Percentiles rank a stretch among this genome's conserved stretches.
These are phyloP conservation scores for Aspergillus hiratsukae DNA, from an alignment of 2,329 filamentous ascomycete species.

Conservation along the genomic window DNA sequence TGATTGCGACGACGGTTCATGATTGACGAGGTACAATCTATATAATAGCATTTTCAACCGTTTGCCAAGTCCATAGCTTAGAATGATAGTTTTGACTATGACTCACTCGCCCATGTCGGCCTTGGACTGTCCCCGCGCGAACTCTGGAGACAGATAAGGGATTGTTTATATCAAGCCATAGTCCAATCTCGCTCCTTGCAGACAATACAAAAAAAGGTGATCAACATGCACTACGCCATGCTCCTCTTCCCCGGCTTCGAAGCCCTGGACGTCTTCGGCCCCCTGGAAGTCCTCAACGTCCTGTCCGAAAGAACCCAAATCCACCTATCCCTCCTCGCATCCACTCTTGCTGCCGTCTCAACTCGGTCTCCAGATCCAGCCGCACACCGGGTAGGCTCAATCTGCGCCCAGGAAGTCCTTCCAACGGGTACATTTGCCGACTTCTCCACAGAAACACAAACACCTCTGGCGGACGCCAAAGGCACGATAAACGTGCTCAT, in stretches of 20 bases:
- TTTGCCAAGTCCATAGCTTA: no score
- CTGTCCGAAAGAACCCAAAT: constrained; percentile 11
- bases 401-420: constrained; percentile 2
- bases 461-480: neutral
- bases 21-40: no score
- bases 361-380: constrained; percentile 1
- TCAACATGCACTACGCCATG: constrained; percentile 1
- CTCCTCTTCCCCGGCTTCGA: constrained; percentile 41
- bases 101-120: no score
- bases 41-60: no score
- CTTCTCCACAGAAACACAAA: neutral
- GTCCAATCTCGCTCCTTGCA: no score
- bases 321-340: constrained; percentile 1
- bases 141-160: no score
- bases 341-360: constrained; percentile 2
- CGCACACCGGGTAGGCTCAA: neutral
- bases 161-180: no score
- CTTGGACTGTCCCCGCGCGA: no score
- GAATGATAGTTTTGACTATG: no score
- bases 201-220: no score
- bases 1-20: no score
- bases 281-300: constrained; percentile 44
- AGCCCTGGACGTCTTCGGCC: constrained; percentile 42
- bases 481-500: neutral
- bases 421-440: constrained; percentile 1